phyloP scores from a whole-genome alignment of 225 moss, liverwort and hornwort genomes.

The Antitrichia curtipendula region DNA sequence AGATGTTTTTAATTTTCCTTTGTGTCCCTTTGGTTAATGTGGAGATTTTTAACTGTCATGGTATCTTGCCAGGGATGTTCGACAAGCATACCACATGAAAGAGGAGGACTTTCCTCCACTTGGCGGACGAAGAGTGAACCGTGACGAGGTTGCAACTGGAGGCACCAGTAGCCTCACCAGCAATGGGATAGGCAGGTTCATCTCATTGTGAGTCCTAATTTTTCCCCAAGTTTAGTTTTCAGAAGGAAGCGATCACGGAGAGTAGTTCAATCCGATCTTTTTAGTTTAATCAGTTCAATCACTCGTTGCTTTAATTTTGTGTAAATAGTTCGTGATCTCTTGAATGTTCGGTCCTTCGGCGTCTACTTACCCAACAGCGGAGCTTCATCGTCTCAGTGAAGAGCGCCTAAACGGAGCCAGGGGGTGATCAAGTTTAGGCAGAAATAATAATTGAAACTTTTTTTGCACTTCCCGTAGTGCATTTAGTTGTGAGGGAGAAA shows the following conservation, averaged over 20 bases:
- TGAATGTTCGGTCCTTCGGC: background rate
- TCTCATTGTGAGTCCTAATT: background rate
- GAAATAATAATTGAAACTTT: background rate
- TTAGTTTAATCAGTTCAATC: background rate
- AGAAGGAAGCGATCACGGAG: background rate
- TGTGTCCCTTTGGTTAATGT: background rate
- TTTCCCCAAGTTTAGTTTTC: background rate
- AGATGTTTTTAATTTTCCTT: background rate
- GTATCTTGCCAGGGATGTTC: background rate
- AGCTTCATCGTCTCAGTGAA: constrained; percentile 13
- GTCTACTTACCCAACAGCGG: background rate
- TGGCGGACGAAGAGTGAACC: constrained; percentile 22
- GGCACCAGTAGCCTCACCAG: background rate
- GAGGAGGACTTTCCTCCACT: constrained; percentile 73
- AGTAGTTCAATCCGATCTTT: background rate
- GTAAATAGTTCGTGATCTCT: constrained; percentile 3
- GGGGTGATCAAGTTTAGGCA: background rate
- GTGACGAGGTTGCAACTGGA: background rate
- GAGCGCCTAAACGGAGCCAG: background rate
- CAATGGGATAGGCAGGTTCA: background rate
- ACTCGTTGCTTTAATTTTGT: background rate
- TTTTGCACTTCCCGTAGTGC: background rate
- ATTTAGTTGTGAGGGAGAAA: background rate
- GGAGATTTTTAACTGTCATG: background rate
- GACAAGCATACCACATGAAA: constrained; percentile 44